phyloP scores from a whole-genome alignment of 768 basidiomycete genomes.

The Lanmaoa rubissima region DNA sequence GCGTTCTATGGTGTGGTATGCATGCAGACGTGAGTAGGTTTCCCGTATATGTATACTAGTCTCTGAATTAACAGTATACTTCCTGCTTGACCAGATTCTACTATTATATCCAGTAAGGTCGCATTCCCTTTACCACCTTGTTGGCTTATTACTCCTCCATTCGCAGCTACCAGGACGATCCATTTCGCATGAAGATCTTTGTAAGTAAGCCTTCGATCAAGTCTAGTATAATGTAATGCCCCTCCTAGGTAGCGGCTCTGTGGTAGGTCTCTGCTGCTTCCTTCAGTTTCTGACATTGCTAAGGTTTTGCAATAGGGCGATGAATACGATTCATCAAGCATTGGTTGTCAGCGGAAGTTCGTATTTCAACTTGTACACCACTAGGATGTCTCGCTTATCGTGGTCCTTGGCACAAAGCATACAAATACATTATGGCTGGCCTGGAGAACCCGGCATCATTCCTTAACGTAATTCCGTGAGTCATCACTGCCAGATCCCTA shows the following conservation, averaged over 20 bases:
- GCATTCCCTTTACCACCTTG: not conserved
- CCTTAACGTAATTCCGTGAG: not conserved
- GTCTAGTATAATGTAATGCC: not conserved
- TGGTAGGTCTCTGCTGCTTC: not conserved
- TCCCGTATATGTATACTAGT: too few species aligned
- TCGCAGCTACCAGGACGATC: constrained; percentile 5
- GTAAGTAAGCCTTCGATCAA: not conserved
- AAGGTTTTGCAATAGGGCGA: not conserved
- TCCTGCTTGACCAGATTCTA: not conserved
- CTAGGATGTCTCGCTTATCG: not conserved
- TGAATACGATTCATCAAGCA: constrained; percentile 7
- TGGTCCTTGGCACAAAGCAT: not conserved
- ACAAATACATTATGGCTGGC: not conserved
- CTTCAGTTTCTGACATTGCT: not conserved
- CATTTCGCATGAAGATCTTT: constrained; percentile 1
- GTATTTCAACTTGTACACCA: not conserved
- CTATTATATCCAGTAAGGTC: constrained; percentile 4
- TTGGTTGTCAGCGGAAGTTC: constrained; percentile 3
- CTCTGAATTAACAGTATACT: too few species aligned
- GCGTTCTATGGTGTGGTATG: constrained; percentile 9
- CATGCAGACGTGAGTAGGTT: constrained; percentile 5
- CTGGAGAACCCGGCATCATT: not conserved
- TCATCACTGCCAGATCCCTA: not conserved
- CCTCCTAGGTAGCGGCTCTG: not conserved
- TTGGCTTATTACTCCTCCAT: not conserved